Evolutionary conservation across 768 basidiomycete genomes (phyloP).

Genomic region (Chiua virens): DNA sequence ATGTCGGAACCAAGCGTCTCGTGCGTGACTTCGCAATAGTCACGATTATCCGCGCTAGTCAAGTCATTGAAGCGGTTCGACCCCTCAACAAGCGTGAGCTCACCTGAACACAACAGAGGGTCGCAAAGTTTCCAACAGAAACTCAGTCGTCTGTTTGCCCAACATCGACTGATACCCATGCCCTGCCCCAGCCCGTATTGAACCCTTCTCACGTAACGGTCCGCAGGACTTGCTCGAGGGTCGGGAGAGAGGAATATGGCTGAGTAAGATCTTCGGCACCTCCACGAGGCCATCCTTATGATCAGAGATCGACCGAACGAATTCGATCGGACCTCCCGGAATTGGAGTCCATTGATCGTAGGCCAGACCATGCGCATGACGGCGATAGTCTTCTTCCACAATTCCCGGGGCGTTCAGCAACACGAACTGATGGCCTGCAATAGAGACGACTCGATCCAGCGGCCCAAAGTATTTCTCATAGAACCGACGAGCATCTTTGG

Average conservation of each 20-base stretch:
- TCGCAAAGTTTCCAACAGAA: slow-evolving; percentile 64
- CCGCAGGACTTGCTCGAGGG: slow-evolving; percentile 77
- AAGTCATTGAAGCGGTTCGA: not conserved
- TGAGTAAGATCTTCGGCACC: slow-evolving; percentile 59
- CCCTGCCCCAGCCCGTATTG: slow-evolving; percentile 74
- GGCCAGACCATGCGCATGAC: slow-evolving; percentile 45
- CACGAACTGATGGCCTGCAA: slow-evolving; percentile 74
- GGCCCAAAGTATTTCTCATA: slow-evolving; percentile 68
- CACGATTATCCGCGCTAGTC: slow-evolving; percentile 82
- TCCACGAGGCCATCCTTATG: slow-evolving; percentile 25
- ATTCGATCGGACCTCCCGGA: slow-evolving; percentile 56
- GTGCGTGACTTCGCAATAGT: slow-evolving; percentile 82
- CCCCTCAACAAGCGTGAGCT: slow-evolving; percentile 13
- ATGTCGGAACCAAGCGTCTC: slow-evolving; percentile 30
- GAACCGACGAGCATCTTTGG: slow-evolving; percentile 53
- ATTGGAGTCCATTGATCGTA: slow-evolving; percentile 60
- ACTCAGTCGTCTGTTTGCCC: slow-evolving; percentile 74
- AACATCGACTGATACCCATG: slow-evolving; percentile 82
- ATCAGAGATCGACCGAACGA: slow-evolving; percentile 46
- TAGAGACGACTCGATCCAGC: slow-evolving; percentile 57
- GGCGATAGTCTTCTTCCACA: slow-evolving; percentile 78
- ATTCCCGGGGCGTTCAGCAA: slow-evolving; percentile 75
- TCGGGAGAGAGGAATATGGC: slow-evolving; percentile 83
- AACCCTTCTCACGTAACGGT: slow-evolving; percentile 66
- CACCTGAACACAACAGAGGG: slow-evolving; percentile 76